phyloP scores from a whole-genome alignment of 2,329 filamentous ascomycete species.

The Emergomyces pasteurianus region DNA sequence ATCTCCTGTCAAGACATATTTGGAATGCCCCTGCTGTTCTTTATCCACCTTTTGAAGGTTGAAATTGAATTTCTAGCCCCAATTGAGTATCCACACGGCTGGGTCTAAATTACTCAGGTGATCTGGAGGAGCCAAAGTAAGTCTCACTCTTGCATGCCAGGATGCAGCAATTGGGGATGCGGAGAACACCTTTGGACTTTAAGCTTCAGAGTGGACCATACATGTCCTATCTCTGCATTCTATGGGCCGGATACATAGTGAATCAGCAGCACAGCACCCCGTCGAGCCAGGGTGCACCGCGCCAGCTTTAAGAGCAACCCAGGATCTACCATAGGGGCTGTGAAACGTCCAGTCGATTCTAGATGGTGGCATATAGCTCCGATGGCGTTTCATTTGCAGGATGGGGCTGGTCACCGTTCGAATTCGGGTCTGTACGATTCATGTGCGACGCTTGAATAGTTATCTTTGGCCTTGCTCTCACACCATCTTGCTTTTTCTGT shows the following conservation, averaged over 20 bases:
- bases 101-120: slow-evolving; percentile 29
- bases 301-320: background rate
- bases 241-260: background rate
- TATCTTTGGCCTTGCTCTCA: background rate
- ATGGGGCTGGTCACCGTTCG: background rate
- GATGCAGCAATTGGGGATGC: slow-evolving; percentile 8
- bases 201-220: background rate
- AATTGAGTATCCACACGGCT: slow-evolving; percentile 25
- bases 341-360: background rate
- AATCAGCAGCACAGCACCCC: background rate
- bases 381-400: background rate
- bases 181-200: slow-evolving; percentile 1
- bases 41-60: slow-evolving; percentile 21
- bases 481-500: slow-evolving; percentile 5
- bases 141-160: slow-evolving; percentile 6
- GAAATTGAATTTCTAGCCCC: slow-evolving; percentile 28
- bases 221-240: slow-evolving; percentile 1
- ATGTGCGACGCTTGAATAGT: slow-evolving; percentile 5
- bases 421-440: background rate
- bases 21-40: background rate
- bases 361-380: background rate
- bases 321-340: background rate
- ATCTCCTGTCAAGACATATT: background rate
- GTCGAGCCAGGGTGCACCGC: background rate
- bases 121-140: slow-evolving; percentile 14